Conservation (phyloP, 2,329 filamentous ascomycete species). For the Shiraia sp. region DNA sequence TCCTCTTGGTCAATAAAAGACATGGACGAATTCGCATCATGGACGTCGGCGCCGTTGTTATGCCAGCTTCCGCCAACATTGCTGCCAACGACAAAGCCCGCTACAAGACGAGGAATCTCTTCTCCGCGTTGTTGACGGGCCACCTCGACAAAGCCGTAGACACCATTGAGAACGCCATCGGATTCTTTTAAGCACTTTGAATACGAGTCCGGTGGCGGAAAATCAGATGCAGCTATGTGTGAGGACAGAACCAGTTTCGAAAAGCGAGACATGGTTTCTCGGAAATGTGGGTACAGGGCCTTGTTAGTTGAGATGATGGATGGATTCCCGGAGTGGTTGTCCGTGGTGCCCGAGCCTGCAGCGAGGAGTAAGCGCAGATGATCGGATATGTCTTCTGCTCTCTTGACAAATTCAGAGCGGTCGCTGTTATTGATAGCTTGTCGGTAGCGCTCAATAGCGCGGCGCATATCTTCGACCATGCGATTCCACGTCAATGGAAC, state of each 20-base stretch:
- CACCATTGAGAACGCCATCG: slow-evolving; percentile 91
- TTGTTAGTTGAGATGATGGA: slow-evolving; percentile 99
- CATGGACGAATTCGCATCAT: slow-evolving; percentile 66
- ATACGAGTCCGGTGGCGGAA: slow-evolving; percentile 89
- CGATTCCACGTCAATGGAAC: slow-evolving; percentile 85
- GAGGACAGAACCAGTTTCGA: slow-evolving; percentile 98
- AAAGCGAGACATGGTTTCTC: slow-evolving; percentile 99
- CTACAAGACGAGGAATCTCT: slow-evolving; percentile 87
- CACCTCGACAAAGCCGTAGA: slow-evolving; percentile 95
- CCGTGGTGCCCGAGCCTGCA: slow-evolving; percentile 93
- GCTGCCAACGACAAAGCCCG: slow-evolving; percentile 89
- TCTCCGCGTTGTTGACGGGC: slow-evolving; percentile 91
- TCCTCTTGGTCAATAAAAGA: slow-evolving; percentile 86
- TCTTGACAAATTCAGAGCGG: slow-evolving; percentile 86
- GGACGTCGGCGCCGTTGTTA: slow-evolving; percentile 65
- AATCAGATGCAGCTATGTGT: slow-evolving; percentile 95
- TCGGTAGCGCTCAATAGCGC: slow-evolving; percentile 85
- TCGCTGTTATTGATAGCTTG: slow-evolving; percentile 83
- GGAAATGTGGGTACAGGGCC: slow-evolving; percentile 92
- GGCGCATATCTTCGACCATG: slow-evolving; percentile 90
- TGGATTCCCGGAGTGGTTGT: slow-evolving; percentile 97
- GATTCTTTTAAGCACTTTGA: slow-evolving; percentile 96
- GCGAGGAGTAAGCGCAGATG: slow-evolving; percentile 91
- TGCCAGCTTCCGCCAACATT: slow-evolving; percentile 85
- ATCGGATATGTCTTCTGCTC: slow-evolving; percentile 97